Conservation (phyloP, 2,329 filamentous ascomycete genomes). For the Aspergillus sp. region DNA sequence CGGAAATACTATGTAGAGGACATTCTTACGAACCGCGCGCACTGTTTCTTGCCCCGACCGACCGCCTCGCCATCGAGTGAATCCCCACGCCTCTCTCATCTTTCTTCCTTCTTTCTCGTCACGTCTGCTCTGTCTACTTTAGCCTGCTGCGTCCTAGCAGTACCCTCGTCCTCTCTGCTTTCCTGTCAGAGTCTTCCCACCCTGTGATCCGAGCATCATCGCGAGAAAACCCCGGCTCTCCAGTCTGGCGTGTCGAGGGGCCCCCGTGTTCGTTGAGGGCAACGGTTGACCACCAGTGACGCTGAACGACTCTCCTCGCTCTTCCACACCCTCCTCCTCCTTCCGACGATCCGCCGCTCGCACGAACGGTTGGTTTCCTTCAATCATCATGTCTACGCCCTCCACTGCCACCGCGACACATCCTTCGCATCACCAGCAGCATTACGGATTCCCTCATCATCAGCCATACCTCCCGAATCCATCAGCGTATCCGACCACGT, state of each 20-base stretch:
- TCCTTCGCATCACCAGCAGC: constrained; percentile 64
- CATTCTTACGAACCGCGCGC: constrained; percentile 10
- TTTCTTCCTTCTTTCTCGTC: constrained; percentile 17
- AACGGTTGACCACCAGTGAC: constrained; percentile 24
- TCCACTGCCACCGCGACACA: constrained; percentile 76
- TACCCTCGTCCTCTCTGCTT: neutral
- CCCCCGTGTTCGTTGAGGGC: constrained; percentile 18
- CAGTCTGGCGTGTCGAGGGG: constrained; percentile 25
- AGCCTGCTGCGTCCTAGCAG: constrained; percentile 2
- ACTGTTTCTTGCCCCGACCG: constrained; percentile 26
- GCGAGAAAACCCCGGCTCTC: constrained; percentile 25
- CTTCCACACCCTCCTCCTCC: constrained; percentile 21
- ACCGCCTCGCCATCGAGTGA: constrained; percentile 28
- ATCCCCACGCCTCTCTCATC: constrained; percentile 30
- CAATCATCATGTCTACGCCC: constrained; percentile 73
- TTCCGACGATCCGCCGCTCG: constrained; percentile 28
- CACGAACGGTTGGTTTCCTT: constrained; percentile 33
- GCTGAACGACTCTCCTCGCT: constrained; percentile 17
- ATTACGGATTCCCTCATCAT: constrained; percentile 65
- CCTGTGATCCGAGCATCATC: constrained; percentile 18
- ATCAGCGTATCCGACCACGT: constrained; percentile 56
- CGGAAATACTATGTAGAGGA: constrained; percentile 1
- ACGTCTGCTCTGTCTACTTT: constrained; percentile 9
- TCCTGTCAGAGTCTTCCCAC: neutral
- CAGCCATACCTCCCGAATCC: constrained; percentile 59